These are phyloP conservation scores for Thuja plicata DNA, from an alignment of 83 land plant genomes.

Conservation along the genomic window DNA sequence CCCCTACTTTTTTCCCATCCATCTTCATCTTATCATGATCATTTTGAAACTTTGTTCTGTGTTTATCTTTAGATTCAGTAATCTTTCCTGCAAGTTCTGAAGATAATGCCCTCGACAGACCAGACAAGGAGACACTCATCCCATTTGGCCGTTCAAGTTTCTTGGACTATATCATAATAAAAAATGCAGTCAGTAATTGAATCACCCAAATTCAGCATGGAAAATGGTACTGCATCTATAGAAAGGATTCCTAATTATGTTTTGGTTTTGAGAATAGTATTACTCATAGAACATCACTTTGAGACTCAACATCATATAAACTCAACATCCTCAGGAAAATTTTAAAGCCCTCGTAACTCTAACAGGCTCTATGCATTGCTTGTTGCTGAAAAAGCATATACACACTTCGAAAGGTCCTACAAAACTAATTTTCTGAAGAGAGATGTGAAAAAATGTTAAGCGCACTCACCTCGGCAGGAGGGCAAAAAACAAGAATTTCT, in stretches of 20 bases:
- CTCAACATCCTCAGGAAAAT: neutral
- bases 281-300: neutral
- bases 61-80: conserved; percentile 7
- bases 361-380: neutral
- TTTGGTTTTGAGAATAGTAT: neutral
- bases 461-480: neutral
- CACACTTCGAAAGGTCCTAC: neutral
- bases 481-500: neutral
- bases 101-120: neutral
- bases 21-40: neutral
- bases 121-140: neutral
- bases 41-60: neutral
- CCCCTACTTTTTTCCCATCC: neutral
- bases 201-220: neutral
- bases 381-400: neutral
- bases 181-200: neutral
- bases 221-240: conserved; percentile 10
- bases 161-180: conserved; percentile 7
- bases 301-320: neutral
- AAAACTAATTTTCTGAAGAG: neutral
- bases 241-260: neutral
- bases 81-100: conserved; percentile 10
- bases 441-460: neutral
- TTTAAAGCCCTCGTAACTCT: neutral
- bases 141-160: conserved; percentile 6